These are phyloP conservation scores for Clarkia xantiana DNA, from an alignment of 345 rosid species.

Conservation along the genomic window DNA sequence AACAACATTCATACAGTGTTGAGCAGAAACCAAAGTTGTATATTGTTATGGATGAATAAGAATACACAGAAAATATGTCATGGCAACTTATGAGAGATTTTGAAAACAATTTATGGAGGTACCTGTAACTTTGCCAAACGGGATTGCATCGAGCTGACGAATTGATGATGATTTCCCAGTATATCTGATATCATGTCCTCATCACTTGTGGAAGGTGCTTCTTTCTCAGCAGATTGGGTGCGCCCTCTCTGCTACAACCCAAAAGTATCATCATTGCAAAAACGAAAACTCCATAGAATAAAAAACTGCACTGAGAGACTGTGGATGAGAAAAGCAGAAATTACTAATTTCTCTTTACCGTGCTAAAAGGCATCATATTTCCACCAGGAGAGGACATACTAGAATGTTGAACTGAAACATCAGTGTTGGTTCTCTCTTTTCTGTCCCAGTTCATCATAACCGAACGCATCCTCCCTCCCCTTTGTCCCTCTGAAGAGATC, in stretches of 20 bases:
- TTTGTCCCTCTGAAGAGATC: constrained; percentile 34
- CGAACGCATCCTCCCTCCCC: constrained; percentile 60
- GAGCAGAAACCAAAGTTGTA: not conserved
- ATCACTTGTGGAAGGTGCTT: constrained; percentile 38
- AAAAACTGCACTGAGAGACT: not conserved
- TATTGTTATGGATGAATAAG: not conserved
- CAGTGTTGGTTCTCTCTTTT: constrained; percentile 50
- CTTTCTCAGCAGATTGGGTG: constrained; percentile 36
- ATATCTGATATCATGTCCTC: constrained; percentile 59
- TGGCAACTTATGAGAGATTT: not conserved
- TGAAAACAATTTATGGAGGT: not conserved
- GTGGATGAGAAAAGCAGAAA: constrained; percentile 3
- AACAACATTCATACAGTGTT: constrained; percentile 2
- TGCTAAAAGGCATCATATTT: constrained; percentile 31
- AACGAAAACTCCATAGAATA: not conserved
- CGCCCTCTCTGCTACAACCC: constrained; percentile 47
- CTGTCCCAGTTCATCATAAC: constrained; percentile 58
- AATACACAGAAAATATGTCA: not conserved
- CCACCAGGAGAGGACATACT: constrained; percentile 25
- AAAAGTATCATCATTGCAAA: not conserved
- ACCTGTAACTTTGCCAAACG: constrained; percentile 95
- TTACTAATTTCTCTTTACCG: constrained; percentile 20
- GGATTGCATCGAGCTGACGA: constrained; percentile 80
- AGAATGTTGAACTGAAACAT: constrained; percentile 25
- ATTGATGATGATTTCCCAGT: constrained; percentile 71